Base-by-base conservation (phyloP, 768 basidiomycete species). In the Jaapia argillacea region DNA sequence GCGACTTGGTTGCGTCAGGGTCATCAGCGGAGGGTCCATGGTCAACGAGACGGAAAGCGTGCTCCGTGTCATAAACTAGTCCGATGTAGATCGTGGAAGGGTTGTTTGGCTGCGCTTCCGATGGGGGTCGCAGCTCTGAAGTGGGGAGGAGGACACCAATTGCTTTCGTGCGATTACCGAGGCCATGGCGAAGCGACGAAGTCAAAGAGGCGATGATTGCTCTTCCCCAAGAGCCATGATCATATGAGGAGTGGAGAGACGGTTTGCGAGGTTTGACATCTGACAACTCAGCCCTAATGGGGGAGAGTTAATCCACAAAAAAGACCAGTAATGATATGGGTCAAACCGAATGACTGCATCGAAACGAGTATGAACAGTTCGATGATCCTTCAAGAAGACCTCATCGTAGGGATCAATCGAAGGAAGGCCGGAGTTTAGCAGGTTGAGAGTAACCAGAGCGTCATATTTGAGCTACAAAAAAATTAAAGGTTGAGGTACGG, bases 1-100 rank as follows among this genome's bases (percentile, higher is more conserved):
- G 62, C 0, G 72, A 67, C 4, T 61, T 68, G 6, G 65, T 58
- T 20, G 68, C 63, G 40, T 81, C 71, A 35, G 70, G 56, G 28
- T 81, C 79, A 7, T 79, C 78, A 41, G 79, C 85, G 0, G 82
- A 58, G 1, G 94, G 94, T 2, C 94, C 94, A 48, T 92, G 87
- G 53, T 98, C 96, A 22, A 98, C 85, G 1, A 97, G 76, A 6
- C 88, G 79, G 50, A 81, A 79, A 2, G 90, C 88, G 47, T 85
- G 64, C 5, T 75, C 67, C 0, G 79, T 68, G 52, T 90, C 71
- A 51, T 88, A 76, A 13, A 90, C 62, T 5, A 98, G 59, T 3
- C 94, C 93, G 25, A 98, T 66, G 48, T 75, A 71, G 27, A 92
- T 57, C 3, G 63, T 58, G 20, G 72, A 58, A 0, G 74, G 61